Conservation (phyloP, 345 rosid genomes). For the Pugionium cornutum region DNA sequence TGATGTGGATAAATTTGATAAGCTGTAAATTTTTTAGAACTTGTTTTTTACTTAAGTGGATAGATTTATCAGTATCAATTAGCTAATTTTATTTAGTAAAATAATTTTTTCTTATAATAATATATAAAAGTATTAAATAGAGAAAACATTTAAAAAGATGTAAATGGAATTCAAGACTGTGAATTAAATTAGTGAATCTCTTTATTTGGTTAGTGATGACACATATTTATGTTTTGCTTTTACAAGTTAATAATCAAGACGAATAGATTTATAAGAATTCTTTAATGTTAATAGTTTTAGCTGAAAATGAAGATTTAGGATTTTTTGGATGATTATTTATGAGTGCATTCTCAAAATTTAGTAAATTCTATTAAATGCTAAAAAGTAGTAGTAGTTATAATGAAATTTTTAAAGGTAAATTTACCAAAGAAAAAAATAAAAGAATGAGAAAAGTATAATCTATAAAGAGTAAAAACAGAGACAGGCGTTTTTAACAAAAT, state of each 20-base stretch:
- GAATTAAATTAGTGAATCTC: too few relatives aligned
- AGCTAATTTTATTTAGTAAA: too few relatives aligned
- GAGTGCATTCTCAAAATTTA: constrained; percentile 1
- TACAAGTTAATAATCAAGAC: constrained; percentile 14
- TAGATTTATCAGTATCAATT: too few relatives aligned
- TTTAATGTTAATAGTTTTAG: not conserved
- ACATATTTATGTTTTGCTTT: constrained; percentile 23
- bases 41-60: too few relatives aligned
- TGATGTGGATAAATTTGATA: too few relatives aligned
- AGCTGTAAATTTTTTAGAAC: too few relatives aligned
- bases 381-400: too few relatives aligned
- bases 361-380: not conserved
- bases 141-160: not conserved
- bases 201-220: constrained; percentile 8
- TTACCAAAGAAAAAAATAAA: not conserved
- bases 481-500: too few relatives aligned
- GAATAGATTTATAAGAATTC: not conserved
- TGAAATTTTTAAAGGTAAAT: not conserved
- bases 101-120: too few relatives aligned
- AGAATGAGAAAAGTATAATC: not conserved
- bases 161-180: not conserved
- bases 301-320: not conserved
- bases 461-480: too few relatives aligned
- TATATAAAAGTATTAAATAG: not conserved
- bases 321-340: not conserved